Evolutionary conservation across 805 yeast genomes (phyloP), one percentile per base, ranked within the genome.

Genomic region (Ogataea populi-albae): DNA sequence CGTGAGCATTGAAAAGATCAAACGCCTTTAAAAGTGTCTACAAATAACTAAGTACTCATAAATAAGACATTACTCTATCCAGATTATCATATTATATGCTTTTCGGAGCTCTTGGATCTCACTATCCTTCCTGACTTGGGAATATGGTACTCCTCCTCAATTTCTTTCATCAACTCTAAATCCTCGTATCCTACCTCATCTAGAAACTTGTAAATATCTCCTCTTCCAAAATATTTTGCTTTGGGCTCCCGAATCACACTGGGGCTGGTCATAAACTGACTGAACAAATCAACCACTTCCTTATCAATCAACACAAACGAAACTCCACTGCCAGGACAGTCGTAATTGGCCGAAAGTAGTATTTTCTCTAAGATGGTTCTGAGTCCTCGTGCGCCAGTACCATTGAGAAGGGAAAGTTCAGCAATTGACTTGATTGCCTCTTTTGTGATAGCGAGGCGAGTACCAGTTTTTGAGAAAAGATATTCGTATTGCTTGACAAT

Each of bases 311-410:
- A 52, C 1, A 75, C 80, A 50, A 65, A 74, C 15, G 69, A 55
- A 6, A 73, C 63, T 0, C 76, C 73, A 17, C 79, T 70, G n/a
- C 70, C 78, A 0, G 81, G 81, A 46, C 79, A 72, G 31, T 76
- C 81, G 50, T 69, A 77, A 49, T 76, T 77, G 4, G 75, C 75
- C 29, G 66, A 64, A 12, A 75, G 52, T 16, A 76, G 49, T 12
- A 75, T 39, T 36, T 73, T 65, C 39, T 75, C 81, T 69, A 77
- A 62, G 4, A 75, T 70, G 1, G 75, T 71, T 44, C 79, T 60
- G 19, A 77, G 50, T 0, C 82, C 82, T 47, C 83, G 63, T 0
- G 82, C 83, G 20, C 83, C 83, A 0, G 81, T 76, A 3, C 78
- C 78, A 42, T 71, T 76, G 18, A 59, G 54, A 22, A 73, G 46